Evolutionary conservation across 805 yeast genomes (phyloP), one percentile per base, ranked within the genome.

Genomic region (Yamadazyma olivae): DNA sequence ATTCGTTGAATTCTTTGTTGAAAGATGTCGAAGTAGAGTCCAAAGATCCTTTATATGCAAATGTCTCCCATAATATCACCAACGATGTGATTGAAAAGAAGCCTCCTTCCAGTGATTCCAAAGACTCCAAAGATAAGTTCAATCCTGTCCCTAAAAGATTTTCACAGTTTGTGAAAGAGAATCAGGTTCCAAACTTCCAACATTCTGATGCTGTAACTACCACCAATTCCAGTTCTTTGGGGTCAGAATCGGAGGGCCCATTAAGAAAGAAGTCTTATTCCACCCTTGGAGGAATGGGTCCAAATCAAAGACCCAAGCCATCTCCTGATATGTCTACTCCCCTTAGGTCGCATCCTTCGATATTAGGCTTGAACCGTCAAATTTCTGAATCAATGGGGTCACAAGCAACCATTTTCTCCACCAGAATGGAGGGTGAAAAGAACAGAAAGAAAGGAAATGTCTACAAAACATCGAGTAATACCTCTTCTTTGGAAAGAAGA

Each of bases 371-470:
- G 20, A 25, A 30, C 18, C 22, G 45, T 18, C 39, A 45, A 31
- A 59, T 63, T 23, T 60, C 69, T 31, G 51, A 56, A 28, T 59
- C 64, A 35, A 57, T 60, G 67, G 70, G 64, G 4, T 64, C 71
- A 0, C 72, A 66, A 43, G 71, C 68, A 17, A 67, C 74, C 0
- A 67, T 67, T 23, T 67, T 67, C 43, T 64, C 70, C n/a, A 67
- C 71, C 7, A 48, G 69, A 39, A 51, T 45, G 10, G 56, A 48
- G 14, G 51, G 43, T 14, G 39, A 33, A 30, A 26, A 20, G 5
- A 37, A 36, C 15, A 31, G 10, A 17, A 27, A 19, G 15, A 21
- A 32, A 24, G 22, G 33, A 15, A 32, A 32, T 29, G 19, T 31
- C 12, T 31, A 38, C 29, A 31, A 20, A 21, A 23, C 36, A 3